Conservation (phyloP, 495 filamentous ascomycete species). For the Hypoxylon rickii region DNA sequence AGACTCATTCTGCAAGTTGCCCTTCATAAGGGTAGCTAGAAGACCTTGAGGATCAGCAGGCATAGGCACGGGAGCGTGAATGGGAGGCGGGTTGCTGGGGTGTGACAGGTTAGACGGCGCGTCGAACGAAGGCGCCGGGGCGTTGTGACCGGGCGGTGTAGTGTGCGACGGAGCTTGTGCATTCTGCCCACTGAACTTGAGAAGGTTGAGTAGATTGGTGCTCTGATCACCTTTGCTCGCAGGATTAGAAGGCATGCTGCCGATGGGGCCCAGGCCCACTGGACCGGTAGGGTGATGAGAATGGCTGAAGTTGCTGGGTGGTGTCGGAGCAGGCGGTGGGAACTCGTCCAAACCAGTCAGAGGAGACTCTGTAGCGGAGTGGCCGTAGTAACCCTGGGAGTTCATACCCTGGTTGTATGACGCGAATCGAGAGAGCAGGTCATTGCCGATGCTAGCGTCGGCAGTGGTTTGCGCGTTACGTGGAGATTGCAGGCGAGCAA, state of each 20-base stretch:
- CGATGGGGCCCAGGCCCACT: constrained; percentile 46
- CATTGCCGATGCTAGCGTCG: constrained; percentile 28
- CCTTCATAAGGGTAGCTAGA: constrained; percentile 59
- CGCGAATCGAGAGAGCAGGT: constrained; percentile 39
- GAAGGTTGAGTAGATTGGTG: constrained; percentile 79
- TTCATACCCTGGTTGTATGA: constrained; percentile 42
- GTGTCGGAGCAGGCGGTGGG: constrained; percentile 53
- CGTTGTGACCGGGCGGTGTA: constrained; percentile 24
- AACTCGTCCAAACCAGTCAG: constrained; percentile 41
- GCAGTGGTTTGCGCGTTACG: constrained; percentile 29
- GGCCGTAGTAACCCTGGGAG: constrained; percentile 45
- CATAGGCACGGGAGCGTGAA: constrained; percentile 53
- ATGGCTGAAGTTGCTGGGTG: constrained; percentile 47
- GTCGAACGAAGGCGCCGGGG: constrained; percentile 25
- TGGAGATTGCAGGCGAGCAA: constrained; percentile 37
- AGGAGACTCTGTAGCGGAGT: constrained; percentile 43
- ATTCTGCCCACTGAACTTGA: constrained; percentile 71
- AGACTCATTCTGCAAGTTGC: constrained; percentile 45
- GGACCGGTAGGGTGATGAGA: constrained; percentile 46
- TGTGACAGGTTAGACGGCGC: constrained; percentile 11
- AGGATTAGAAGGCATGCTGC: constrained; percentile 40
- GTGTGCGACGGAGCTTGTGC: constrained; percentile 17
- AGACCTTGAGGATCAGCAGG: constrained; percentile 54
- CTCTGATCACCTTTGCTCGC: constrained; percentile 61
- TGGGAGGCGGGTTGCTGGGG: constrained; percentile 37